Evolutionary conservation across 768 basidiomycete genomes (phyloP).

Genomic region (Lentinula raphanica): DNA sequence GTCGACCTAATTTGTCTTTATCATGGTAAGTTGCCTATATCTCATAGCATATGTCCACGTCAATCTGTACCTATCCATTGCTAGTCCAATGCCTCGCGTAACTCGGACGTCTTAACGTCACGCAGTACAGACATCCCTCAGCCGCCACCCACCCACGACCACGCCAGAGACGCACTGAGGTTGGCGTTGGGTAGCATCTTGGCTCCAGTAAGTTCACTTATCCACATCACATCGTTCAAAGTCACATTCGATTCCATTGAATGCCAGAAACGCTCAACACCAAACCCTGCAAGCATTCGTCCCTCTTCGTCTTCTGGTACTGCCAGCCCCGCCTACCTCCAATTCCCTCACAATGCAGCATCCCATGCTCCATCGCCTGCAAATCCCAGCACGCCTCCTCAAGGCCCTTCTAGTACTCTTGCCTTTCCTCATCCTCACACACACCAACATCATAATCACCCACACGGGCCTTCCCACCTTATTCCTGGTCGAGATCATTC

Average conservation of each 20-base stretch:
- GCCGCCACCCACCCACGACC: neutral
- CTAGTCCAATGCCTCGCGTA: neutral
- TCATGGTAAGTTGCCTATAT: neutral
- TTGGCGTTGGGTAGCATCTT: neutral
- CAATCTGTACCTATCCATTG: neutral
- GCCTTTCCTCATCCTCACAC: slow-evolving; percentile 3
- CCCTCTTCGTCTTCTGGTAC: neutral
- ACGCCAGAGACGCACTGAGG: slow-evolving; percentile 1
- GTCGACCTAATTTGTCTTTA: neutral
- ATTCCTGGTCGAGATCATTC: neutral
- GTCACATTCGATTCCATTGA: no score
- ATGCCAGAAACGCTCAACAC: neutral
- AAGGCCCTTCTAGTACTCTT: neutral
- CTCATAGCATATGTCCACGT: neutral
- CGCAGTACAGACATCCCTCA: neutral
- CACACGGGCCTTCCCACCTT: neutral
- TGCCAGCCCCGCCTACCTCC: neutral
- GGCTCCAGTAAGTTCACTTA: neutral
- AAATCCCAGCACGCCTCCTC: neutral
- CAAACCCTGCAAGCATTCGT: neutral
- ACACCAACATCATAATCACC: neutral
- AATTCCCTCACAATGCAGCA: neutral
- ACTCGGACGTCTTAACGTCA: neutral
- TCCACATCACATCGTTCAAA: neutral
- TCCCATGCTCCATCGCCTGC: neutral